These are phyloP conservation scores for Crithidia sp. DNA, from an alignment of 208 protist species.

Conservation along the genomic window DNA sequence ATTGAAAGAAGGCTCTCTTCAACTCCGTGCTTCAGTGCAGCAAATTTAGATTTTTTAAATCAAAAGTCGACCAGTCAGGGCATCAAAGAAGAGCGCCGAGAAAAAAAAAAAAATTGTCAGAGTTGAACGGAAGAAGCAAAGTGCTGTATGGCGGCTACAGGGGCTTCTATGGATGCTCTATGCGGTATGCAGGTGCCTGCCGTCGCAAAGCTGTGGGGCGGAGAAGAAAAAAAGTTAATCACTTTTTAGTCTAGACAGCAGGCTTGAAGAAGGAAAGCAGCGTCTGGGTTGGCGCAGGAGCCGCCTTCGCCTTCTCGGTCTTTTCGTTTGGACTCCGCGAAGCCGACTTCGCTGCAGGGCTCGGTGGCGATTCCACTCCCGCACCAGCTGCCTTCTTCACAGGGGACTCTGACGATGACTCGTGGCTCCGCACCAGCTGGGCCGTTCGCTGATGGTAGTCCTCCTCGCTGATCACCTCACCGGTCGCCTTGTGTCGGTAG, in stretches of 20 bases:
- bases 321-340: conserved; percentile 3
- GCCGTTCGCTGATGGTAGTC: conserved; percentile 55
- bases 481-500: conserved; percentile 49
- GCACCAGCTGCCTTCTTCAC: conserved; percentile 2
- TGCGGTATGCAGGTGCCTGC: not conserved
- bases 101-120: not conserved
- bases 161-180: conserved; percentile 7
- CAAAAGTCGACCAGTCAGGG: not conserved
- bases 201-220: not conserved
- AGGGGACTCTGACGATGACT: not conserved
- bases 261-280: conserved; percentile 54
- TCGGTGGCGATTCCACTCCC: not conserved
- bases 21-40: no score
- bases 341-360: conserved; percentile 8
- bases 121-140: conserved; percentile 17
- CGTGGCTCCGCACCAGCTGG: conserved; percentile 31
- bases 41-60: not conserved
- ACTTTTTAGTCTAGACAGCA: not conserved
- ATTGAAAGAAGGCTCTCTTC: not conserved
- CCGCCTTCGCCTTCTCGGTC: conserved; percentile 13
- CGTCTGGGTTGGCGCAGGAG: conserved; percentile 26
- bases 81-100: not conserved
- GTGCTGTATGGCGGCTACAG: not conserved
- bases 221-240: not conserved
- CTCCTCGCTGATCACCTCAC: conserved; percentile 68